Conservation (phyloP, 495 filamentous ascomycete species). For the Pseudevernia furfuracea region DNA sequence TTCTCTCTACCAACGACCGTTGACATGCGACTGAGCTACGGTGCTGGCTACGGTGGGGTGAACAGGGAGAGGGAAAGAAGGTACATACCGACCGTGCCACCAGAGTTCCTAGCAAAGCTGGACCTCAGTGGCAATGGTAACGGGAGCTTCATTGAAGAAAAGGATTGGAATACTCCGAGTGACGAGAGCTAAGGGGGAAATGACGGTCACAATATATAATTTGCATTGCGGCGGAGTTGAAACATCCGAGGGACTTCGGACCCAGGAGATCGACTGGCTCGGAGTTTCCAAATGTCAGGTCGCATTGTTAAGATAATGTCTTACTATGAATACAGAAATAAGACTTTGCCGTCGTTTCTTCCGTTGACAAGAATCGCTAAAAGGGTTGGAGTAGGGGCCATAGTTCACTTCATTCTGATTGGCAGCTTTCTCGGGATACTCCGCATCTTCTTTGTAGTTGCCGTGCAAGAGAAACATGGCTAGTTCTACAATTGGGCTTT, state of each 20-base stretch:
- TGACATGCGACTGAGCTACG: constrained; percentile 93
- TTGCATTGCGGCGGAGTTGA: constrained; percentile 12
- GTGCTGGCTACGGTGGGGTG: constrained; percentile 85
- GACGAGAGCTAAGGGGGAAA: constrained; percentile 15
- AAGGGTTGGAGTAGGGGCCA: neutral
- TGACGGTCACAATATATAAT: constrained; percentile 2
- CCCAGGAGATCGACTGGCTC: neutral
- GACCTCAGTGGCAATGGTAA: constrained; percentile 48
- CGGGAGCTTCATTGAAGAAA: constrained; percentile 18
- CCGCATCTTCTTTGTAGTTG: neutral
- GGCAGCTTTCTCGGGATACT: neutral
- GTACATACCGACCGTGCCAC: constrained; percentile 92
- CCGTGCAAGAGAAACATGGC: neutral
- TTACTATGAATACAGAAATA: neutral
- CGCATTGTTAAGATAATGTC: neutral
- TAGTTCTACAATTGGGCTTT: neutral
- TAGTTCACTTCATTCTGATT: neutral
- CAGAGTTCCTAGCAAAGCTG: constrained; percentile 85
- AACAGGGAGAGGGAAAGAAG: constrained; percentile 88
- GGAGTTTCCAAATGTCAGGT: neutral
- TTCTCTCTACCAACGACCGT: constrained; percentile 92
- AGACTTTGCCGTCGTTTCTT: neutral
- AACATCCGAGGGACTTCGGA: neutral
- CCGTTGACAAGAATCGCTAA: neutral
- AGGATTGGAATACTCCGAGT: constrained; percentile 20